A percentile compares a stretch with the other conserved stretches of the same genome.
Conservation (phyloP, 768 basidiomycete species). For the Suillus discolor region DNA sequence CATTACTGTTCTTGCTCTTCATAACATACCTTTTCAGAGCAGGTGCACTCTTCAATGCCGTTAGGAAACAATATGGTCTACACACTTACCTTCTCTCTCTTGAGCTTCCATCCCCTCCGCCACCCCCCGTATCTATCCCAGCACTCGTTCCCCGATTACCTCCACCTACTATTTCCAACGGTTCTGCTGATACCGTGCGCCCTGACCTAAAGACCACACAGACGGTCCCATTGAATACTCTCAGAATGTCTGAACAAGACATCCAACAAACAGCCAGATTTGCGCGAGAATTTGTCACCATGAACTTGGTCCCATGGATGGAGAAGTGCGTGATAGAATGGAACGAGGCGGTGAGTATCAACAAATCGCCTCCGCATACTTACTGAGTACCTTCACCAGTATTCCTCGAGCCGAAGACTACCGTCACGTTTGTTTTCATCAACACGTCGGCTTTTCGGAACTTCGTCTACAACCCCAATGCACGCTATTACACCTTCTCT, state of each 20-base stretch:
- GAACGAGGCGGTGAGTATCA: constrained; percentile 74
- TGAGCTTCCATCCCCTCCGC: constrained; percentile 59
- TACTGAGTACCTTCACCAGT: constrained; percentile 39
- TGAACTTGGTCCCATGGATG: constrained; percentile 96
- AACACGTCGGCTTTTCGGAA: constrained; percentile 81
- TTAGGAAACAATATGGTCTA: constrained; percentile 84
- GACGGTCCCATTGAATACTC: constrained; percentile 26
- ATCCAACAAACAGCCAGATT: constrained; percentile 77
- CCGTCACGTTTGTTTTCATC: constrained; percentile 87
- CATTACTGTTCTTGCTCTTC: constrained; percentile 12
- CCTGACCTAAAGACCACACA: constrained; percentile 16
- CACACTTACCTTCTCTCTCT: constrained; percentile 74
- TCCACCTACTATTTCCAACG: constrained; percentile 39
- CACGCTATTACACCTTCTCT: constrained; percentile 34
- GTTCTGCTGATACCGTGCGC: constrained; percentile 25
- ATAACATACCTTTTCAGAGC: constrained; percentile 49
- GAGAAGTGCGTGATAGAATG: constrained; percentile 91
- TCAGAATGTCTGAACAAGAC: constrained; percentile 69
- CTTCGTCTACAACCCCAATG: constrained; percentile 48
- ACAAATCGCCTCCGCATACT: neutral
- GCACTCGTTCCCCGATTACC: constrained; percentile 69
- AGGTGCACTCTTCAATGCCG: constrained; percentile 78
- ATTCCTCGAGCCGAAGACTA: constrained; percentile 74
- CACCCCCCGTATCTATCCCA: constrained; percentile 69
- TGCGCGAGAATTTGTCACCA: constrained; percentile 83